Evolutionary conservation across 2,329 filamentous ascomycete species (phyloP).

Genomic region (Rhinocladiella similis): DNA sequence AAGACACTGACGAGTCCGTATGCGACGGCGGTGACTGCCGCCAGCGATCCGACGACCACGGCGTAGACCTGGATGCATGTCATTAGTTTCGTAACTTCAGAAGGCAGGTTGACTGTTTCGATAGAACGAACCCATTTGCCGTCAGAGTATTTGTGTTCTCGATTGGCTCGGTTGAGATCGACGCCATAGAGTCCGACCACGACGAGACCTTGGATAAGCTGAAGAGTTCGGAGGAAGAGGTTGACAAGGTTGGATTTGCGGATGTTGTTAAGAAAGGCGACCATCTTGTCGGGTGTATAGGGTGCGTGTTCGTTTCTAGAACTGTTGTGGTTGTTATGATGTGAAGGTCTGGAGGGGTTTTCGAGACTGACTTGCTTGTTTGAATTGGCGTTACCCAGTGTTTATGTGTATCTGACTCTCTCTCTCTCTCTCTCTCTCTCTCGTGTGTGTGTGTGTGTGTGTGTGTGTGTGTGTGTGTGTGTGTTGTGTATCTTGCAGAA

Average conservation of each 20-base stretch:
- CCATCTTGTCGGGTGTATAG: neutral
- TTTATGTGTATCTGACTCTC: too few relatives aligned
- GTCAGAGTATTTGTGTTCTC: constrained; percentile 54
- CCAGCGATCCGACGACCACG: constrained; percentile 66
- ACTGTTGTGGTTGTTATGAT: neutral
- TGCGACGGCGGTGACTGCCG: constrained; percentile 63
- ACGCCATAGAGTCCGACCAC: constrained; percentile 77
- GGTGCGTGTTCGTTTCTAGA: neutral
- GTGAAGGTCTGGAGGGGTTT: neutral
- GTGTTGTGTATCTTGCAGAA: neutral
- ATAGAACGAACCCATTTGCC: constrained; percentile 66
- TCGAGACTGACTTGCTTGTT: neutral
- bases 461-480: too few relatives aligned
- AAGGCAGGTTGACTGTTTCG: constrained; percentile 2
- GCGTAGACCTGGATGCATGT: constrained; percentile 62
- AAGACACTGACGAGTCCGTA: constrained; percentile 65
- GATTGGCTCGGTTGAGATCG: constrained; percentile 60
- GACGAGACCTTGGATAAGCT: constrained; percentile 73
- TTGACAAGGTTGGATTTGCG: constrained; percentile 21
- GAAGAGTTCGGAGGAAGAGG: constrained; percentile 64
- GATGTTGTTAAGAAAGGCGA: constrained; percentile 8
- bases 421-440: too few relatives aligned
- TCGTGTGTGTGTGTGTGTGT: too few relatives aligned
- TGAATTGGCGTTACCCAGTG: too few relatives aligned
- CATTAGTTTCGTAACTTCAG: constrained; percentile 11